Conservation (phyloP, 2,329 filamentous ascomycete genomes). For the Tolypocladium paradoxum region DNA sequence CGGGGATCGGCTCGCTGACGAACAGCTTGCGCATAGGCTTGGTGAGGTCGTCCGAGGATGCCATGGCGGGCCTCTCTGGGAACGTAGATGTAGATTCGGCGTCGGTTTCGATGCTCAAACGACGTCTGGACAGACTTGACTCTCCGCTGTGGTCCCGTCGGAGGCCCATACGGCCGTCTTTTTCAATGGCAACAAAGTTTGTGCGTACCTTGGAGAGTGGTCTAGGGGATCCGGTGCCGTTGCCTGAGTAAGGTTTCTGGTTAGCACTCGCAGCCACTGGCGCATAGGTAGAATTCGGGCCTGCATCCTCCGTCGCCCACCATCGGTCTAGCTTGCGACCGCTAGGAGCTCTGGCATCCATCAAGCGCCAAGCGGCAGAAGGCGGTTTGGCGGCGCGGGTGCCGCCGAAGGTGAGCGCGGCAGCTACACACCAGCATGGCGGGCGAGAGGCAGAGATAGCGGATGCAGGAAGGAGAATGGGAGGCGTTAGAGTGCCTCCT, state of each 20-base stretch:
- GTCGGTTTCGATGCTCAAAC: conserved; percentile 24
- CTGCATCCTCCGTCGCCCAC: background rate
- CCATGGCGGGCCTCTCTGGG: conserved; percentile 24
- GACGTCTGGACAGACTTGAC: conserved; percentile 25
- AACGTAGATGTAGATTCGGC: conserved; percentile 20
- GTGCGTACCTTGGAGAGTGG: conserved; percentile 67
- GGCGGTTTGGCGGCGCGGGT: background rate
- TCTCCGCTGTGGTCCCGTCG: conserved; percentile 28
- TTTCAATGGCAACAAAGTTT: conserved; percentile 64
- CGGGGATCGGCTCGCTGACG: conserved; percentile 29
- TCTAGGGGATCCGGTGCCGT: conserved; percentile 41
- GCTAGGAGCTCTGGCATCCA: background rate
- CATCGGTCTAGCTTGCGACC: background rate
- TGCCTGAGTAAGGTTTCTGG: conserved; percentile 14
- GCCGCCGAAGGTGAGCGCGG: background rate
- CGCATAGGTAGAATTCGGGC: conserved; percentile 4
- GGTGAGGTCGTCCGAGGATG: conserved; percentile 13
- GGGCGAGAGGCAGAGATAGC: background rate
- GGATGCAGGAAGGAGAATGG: background rate
- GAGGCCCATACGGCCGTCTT: conserved; percentile 46
- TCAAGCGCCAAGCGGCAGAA: background rate
- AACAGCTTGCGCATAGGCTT: conserved; percentile 12
- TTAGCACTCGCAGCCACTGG: conserved; percentile 12
- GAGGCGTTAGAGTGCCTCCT: background rate
- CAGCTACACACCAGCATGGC: background rate